A percentile compares a stretch with the other conserved stretches of the same genome.
Evolutionary conservation across 148 eudicot species (phyloP).

Genomic region (Rhododendron kiyosumense): DNA sequence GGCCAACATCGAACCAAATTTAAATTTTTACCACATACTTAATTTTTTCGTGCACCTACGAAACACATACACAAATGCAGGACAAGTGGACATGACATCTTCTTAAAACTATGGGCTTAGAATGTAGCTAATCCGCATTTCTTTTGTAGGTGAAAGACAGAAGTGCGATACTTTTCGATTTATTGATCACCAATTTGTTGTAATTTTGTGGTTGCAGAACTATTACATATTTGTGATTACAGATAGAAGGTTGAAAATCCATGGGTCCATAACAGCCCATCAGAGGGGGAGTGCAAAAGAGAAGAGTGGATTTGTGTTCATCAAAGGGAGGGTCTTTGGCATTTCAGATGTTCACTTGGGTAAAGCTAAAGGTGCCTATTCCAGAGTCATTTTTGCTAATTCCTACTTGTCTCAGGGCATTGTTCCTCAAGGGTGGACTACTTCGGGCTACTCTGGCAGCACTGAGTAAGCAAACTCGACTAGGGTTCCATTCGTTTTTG

Average conservation of each 20-base stretch:
- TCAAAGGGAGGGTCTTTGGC: constrained; percentile 54
- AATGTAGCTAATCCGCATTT: background rate
- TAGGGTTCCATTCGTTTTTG: background rate
- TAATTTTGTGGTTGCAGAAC: constrained; percentile 29
- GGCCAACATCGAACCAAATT: too few species aligned
- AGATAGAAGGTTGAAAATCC: constrained; percentile 48
- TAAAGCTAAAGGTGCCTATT: constrained; percentile 61
- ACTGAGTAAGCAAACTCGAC: constrained; percentile 41
- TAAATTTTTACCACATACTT: too few species aligned
- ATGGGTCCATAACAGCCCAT: constrained; percentile 82
- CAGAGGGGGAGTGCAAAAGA: constrained; percentile 38
- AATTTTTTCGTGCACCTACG: background rate
- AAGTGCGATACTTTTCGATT: too few species aligned
- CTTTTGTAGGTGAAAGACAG: background rate
- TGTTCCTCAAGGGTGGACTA: constrained; percentile 69
- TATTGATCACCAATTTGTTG: background rate
- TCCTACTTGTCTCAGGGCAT: constrained; percentile 63
- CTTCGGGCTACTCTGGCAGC: constrained; percentile 58
- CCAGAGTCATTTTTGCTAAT: constrained; percentile 71
- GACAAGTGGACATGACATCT: too few species aligned
- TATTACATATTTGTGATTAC: constrained; percentile 72
- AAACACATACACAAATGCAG: background rate
- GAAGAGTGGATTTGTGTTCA: constrained; percentile 63
- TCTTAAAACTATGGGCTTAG: too few species aligned
- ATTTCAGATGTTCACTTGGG: constrained; percentile 59